These are phyloP conservation scores for Cutaneotrichosporon curvatum DNA, from an alignment of 1,284 basidiomycete genomes.

Conservation along the genomic window DNA sequence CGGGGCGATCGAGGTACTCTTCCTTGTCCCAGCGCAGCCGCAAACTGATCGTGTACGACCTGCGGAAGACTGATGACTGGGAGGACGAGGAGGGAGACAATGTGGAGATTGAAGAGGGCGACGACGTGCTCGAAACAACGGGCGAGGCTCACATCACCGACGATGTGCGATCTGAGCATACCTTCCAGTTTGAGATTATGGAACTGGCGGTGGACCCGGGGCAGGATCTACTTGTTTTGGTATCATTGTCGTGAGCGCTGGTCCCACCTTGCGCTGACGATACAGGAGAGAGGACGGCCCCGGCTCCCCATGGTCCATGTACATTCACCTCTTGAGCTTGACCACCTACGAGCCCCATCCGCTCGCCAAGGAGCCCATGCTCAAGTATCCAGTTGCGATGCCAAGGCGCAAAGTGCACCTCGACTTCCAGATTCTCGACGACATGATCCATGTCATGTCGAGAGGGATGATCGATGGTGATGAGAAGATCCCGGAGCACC, in stretches of 20 bases:
- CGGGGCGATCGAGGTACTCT: slow-evolving; percentile 12
- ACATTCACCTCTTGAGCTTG: slow-evolving; percentile 37
- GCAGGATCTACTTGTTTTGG: slow-evolving; percentile 40
- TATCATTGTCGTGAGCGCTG: slow-evolving; percentile 30
- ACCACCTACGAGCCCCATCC: slow-evolving; percentile 41
- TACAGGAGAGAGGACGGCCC: too few species aligned
- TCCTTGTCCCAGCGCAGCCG: neutral
- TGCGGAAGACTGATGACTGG: slow-evolving; percentile 22
- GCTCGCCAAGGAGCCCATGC: slow-evolving; percentile 20
- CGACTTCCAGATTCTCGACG: slow-evolving; percentile 44
- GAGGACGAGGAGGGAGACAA: slow-evolving; percentile 10
- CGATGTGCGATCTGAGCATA: slow-evolving; percentile 13
- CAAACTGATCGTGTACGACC: slow-evolving; percentile 23
- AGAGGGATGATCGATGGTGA: neutral
- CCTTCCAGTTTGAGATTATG: slow-evolving; percentile 32
- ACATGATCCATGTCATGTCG: slow-evolving; percentile 38
- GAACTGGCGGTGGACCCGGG: slow-evolving; percentile 46
- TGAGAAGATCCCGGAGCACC: slow-evolving; percentile 13
- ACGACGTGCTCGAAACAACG: slow-evolving; percentile 3
- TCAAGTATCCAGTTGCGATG: slow-evolving; percentile 25
- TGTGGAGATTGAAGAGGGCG: slow-evolving; percentile 1
- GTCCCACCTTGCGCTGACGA: too few species aligned
- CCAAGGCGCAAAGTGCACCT: slow-evolving; percentile 15
- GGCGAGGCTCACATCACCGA: slow-evolving; percentile 1
- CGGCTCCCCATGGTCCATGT: slow-evolving; percentile 13